phyloP scores from a whole-genome alignment of 83 land plant species.

The Thuja plicata region DNA sequence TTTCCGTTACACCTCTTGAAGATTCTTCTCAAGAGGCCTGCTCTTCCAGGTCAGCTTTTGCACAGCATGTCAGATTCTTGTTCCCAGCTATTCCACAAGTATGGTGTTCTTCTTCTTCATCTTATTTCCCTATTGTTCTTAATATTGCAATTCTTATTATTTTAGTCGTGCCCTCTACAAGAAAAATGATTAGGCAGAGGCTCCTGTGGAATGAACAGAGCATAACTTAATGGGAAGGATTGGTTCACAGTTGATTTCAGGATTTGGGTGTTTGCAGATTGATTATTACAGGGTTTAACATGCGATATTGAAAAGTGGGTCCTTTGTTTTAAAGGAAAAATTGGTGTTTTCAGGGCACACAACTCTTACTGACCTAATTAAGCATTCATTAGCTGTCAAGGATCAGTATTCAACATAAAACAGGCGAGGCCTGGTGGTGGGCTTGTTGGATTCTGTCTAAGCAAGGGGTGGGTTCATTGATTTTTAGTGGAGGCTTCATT shows the following conservation, averaged over 20 bases:
- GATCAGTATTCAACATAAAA: background rate
- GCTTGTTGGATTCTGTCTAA: background rate
- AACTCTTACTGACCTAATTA: background rate
- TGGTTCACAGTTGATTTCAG: background rate
- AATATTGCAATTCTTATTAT: background rate
- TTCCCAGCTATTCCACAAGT: slow-evolving; percentile 15
- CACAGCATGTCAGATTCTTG: slow-evolving; percentile 19
- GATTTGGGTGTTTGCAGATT: slow-evolving; percentile 3
- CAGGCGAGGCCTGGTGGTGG: background rate
- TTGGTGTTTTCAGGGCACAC: background rate
- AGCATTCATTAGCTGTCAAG: background rate
- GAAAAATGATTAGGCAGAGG: background rate
- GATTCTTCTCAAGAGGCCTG: slow-evolving; percentile 3
- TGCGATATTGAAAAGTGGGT: background rate
- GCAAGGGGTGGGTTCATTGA: background rate
- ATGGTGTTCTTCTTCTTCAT: background rate
- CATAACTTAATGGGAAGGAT: slow-evolving; percentile 9
- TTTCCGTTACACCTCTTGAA: slow-evolving; percentile 14
- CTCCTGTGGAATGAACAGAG: slow-evolving; percentile 12
- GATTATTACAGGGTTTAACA: background rate
- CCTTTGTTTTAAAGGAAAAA: background rate
- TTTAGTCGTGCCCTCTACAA: background rate
- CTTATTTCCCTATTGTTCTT: background rate
- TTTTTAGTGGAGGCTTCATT: background rate
- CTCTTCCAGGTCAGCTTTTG: slow-evolving; percentile 16